Conservation (phyloP, 1,284 basidiomycete species). For the Tilletia walkeri region DNA sequence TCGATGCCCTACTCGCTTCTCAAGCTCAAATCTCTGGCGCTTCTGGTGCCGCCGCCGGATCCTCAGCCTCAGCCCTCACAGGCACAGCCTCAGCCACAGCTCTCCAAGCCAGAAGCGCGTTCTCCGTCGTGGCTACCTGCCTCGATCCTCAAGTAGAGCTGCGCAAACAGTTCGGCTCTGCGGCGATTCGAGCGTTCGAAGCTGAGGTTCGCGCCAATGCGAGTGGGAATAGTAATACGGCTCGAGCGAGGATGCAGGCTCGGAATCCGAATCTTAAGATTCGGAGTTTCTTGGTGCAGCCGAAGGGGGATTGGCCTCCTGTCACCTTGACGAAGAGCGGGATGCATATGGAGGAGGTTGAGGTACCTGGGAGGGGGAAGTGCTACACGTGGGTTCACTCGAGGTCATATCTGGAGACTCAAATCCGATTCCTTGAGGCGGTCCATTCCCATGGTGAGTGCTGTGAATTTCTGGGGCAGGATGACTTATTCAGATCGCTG, state of each 20-base stretch:
- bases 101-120: background rate
- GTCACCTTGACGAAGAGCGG: conserved; percentile 49
- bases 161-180: conserved; percentile 50
- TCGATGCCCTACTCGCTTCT: conserved; percentile 43
- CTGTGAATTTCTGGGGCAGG: background rate
- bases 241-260: conserved; percentile 36
- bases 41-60: background rate
- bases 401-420: conserved; percentile 48
- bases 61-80: too few relatives aligned
- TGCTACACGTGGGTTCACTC: conserved; percentile 46
- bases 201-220: conserved; percentile 31
- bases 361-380: conserved; percentile 29
- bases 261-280: conserved; percentile 49
- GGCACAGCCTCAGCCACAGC: background rate
- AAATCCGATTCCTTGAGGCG: conserved; percentile 52
- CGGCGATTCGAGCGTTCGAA: conserved; percentile 53
- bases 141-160: conserved; percentile 51
- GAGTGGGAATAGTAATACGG: conserved; percentile 20
- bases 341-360: conserved; percentile 46
- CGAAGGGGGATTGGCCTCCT: conserved; percentile 49
- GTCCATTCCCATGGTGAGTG: conserved; percentile 32
- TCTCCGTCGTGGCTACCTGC: conserved; percentile 21
- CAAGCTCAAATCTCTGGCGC: conserved; percentile 25
- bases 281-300: conserved; percentile 45
- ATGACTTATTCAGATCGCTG: background rate